These are phyloP conservation scores for Irpex lacteus DNA, from an alignment of 1,284 basidiomycete genomes.

Conservation along the genomic window DNA sequence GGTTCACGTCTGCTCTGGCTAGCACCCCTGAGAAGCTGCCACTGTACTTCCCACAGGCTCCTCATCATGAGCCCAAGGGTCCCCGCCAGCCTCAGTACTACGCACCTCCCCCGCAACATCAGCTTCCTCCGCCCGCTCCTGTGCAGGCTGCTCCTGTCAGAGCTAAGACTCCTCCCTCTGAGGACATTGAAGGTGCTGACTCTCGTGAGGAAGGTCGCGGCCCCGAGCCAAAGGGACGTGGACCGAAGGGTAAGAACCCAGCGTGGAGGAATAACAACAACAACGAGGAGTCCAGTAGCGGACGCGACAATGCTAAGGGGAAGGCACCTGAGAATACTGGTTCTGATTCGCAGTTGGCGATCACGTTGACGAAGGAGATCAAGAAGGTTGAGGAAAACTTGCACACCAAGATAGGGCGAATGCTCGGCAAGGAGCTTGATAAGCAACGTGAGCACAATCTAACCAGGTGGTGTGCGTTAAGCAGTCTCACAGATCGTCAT, in stretches of 20 bases:
- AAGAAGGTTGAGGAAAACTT: constrained; percentile 78
- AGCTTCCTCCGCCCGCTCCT: constrained; percentile 18
- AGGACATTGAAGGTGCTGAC: constrained; percentile 63
- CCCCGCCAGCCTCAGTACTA: constrained; percentile 29
- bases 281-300: constrained; percentile 35
- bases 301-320: constrained; percentile 44
- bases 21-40: constrained; percentile 62
- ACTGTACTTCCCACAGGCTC: constrained; percentile 29
- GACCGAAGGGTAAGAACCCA: constrained; percentile 54
- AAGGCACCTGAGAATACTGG: constrained; percentile 36
- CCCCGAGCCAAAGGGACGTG: constrained; percentile 53
- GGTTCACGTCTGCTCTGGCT: constrained; percentile 66
- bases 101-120: constrained; percentile 26
- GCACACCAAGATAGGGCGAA: constrained; percentile 65
- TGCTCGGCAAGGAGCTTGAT: constrained; percentile 82
- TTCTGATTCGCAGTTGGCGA: constrained; percentile 51
- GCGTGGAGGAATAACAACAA: constrained; percentile 26
- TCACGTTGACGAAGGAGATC: constrained; percentile 67
- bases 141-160: constrained; percentile 35
- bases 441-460: constrained; percentile 63
- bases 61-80: constrained; percentile 32
- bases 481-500: constrained; percentile 3
- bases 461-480: constrained; percentile 2
- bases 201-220: constrained; percentile 55
- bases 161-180: constrained; percentile 65